Evolutionary conservation across 139 green algal genomes (phyloP).

Genomic region (Chlorella vulgaris): DNA sequence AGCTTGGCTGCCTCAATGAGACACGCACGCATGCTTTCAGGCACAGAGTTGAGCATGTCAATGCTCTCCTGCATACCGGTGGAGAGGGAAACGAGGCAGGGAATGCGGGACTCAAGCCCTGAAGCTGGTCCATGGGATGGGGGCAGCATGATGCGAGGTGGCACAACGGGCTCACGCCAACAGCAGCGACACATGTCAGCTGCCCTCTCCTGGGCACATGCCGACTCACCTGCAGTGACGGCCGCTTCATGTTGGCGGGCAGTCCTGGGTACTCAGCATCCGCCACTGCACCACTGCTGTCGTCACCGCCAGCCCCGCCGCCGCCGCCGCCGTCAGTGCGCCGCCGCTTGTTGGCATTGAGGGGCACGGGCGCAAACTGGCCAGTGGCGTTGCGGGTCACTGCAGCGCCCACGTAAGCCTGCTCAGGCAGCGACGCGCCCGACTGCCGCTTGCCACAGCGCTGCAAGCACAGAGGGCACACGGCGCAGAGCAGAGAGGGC

Average conservation of each 20-base stretch:
- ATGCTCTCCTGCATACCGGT: conserved; percentile 27
- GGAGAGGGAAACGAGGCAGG: neutral
- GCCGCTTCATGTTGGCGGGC: conserved; percentile 14
- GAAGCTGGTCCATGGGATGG: neutral
- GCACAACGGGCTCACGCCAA: too few relatives aligned
- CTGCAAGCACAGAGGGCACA: conserved; percentile 1
- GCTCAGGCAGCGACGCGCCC: neutral
- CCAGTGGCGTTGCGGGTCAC: conserved; percentile 25
- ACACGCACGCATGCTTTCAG: conserved; percentile 1
- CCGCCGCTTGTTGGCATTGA: conserved; percentile 22
- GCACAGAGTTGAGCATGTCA: conserved; percentile 33
- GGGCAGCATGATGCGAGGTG: neutral
- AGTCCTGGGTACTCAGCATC: conserved; percentile 28
- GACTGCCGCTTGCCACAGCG: conserved; percentile 18
- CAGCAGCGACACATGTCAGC: too few relatives aligned
- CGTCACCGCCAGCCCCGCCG: neutral
- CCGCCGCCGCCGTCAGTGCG: conserved; percentile 9
- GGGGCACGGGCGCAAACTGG: conserved; percentile 26
- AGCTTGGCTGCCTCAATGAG: conserved; percentile 39
- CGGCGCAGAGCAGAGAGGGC: neutral
- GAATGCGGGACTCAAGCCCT: neutral
- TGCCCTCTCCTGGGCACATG: neutral
- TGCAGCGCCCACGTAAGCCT: neutral
- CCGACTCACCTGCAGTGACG: conserved; percentile 35
- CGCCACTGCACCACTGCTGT: neutral